phyloP scores from a whole-genome alignment of 345 rosid genomes.

The Hibiscus tridactylites region DNA sequence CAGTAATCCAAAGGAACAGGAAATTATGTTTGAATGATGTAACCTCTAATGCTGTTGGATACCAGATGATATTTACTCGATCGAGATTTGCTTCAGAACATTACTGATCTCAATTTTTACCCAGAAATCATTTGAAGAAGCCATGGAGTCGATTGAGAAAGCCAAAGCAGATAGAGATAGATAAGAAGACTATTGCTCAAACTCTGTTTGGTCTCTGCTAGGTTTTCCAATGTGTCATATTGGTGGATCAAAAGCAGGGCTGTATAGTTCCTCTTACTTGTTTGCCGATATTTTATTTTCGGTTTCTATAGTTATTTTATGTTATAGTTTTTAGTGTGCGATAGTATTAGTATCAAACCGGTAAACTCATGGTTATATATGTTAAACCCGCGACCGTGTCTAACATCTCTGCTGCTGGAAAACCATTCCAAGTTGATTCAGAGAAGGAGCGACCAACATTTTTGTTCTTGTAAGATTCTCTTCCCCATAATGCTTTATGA shows the following conservation, averaged over 20 bases:
- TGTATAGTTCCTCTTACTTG: not conserved
- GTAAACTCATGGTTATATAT: not conserved
- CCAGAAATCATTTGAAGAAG: constrained; percentile 91
- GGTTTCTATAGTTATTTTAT: not conserved
- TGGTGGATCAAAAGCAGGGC: not conserved
- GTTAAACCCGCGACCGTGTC: not conserved
- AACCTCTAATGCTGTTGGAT: not conserved
- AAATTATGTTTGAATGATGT: not conserved
- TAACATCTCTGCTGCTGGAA: not conserved
- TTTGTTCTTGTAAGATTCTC: not conserved
- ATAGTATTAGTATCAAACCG: not conserved
- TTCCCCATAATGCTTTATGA: not conserved
- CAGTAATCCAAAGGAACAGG: not conserved
- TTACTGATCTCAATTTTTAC: constrained; percentile 4
- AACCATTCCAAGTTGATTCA: not conserved
- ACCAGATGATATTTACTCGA: not conserved
- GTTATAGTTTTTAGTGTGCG: not conserved
- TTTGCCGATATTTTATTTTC: not conserved
- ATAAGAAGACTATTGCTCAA: constrained; percentile 2
- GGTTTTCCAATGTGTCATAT: not conserved
- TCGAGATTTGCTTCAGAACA: not conserved
- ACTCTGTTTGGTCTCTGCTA: not conserved
- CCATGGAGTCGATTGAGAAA: constrained; percentile 67
- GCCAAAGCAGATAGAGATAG: constrained; percentile 42
- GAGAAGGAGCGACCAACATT: not conserved